Percentiles rank a stretch among this genome's conserved stretches.
Conservation (phyloP, 2,329 filamentous ascomycete genomes). For the Bipolaris bicolor region DNA sequence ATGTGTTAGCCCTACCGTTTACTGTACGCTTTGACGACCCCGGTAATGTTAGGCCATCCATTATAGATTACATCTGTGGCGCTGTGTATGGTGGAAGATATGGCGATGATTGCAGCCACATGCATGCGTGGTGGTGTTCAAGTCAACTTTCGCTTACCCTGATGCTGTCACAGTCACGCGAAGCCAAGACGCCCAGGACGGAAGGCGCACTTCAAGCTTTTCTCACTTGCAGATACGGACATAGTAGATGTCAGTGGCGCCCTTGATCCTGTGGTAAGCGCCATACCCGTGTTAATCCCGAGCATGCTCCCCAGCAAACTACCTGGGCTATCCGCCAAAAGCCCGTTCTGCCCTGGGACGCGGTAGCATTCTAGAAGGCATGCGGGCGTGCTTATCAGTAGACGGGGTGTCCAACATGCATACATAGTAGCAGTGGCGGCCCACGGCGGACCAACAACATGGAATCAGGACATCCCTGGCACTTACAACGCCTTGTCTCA, state of each 20-base stretch:
- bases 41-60: neutral
- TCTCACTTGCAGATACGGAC: neutral
- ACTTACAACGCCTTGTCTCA: neutral
- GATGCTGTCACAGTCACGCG: neutral
- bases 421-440: neutral
- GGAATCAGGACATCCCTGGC: conserved; percentile 9
- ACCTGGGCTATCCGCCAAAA: conserved; percentile 1
- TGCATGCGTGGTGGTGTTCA: too few species aligned
- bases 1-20: neutral
- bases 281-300: conserved; percentile 15
- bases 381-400: neutral
- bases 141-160: neutral
- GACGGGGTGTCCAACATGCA: neutral
- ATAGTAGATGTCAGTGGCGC: conserved; percentile 1
- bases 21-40: neutral
- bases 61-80: neutral
- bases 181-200: conserved; percentile 11
- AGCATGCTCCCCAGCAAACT: neutral
- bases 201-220: conserved; percentile 15
- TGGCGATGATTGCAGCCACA: too few species aligned
- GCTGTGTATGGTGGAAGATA: neutral
- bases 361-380: conserved; percentile 5
- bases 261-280: conserved; percentile 9
- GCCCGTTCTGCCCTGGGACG: neutral
- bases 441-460: neutral